phyloP scores from a whole-genome alignment of 305 asterid genomes.

The Fraxinus angustifolia region DNA sequence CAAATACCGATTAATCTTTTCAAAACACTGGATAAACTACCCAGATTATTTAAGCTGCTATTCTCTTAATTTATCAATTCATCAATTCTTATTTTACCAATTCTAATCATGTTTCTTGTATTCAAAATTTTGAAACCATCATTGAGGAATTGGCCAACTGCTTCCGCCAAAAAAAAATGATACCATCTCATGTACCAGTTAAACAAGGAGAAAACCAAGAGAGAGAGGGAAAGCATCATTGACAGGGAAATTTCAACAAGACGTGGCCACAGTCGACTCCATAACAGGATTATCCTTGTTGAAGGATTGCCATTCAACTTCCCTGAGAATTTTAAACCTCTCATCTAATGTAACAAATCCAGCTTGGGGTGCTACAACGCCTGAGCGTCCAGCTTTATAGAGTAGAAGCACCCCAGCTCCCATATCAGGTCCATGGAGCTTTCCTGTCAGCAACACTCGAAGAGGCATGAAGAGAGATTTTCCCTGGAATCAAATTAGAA shows the following conservation, averaged over 20 bases:
- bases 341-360: conserved; percentile 64
- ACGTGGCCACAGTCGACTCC: conserved; percentile 39
- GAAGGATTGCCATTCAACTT: conserved; percentile 64
- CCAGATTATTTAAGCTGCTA: background rate
- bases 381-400: conserved; percentile 61
- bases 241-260: background rate
- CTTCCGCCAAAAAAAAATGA: background rate
- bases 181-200: background rate
- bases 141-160: background rate
- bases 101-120: background rate
- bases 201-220: background rate
- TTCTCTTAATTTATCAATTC: background rate
- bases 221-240: background rate
- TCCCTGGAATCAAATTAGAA: conserved; percentile 49
- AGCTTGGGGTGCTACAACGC: conserved; percentile 48
- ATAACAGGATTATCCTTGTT: conserved; percentile 32
- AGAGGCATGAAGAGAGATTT: conserved; percentile 94
- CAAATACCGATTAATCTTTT: background rate
- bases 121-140: background rate
- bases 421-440: conserved; percentile 93
- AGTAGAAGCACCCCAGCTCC: conserved; percentile 61
- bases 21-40: background rate
- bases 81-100: background rate
- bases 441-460: conserved; percentile 79
- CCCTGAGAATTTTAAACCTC: conserved; percentile 58